Evolutionary conservation across 768 basidiomycete genomes (phyloP), one percentile per base, ranked within the genome.

Genomic region (Albatrellus ellisii): DNA sequence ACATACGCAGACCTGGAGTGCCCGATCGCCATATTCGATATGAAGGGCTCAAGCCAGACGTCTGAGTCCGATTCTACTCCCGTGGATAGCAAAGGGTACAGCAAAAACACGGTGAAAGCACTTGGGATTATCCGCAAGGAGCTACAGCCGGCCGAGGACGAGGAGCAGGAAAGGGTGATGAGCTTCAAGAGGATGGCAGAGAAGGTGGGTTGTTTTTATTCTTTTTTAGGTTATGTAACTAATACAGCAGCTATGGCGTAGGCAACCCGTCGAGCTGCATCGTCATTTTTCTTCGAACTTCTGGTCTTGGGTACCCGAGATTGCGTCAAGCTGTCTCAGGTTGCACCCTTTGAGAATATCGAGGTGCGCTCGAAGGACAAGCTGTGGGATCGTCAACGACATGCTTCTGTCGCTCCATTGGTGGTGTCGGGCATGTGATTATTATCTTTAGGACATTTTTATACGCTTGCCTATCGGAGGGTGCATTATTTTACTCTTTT

Each of bases 281-380:
- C 94, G 1, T 79, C 89, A 2, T 97, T 99, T 68, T 99, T 99
- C 70, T 99, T 99, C 57, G 95, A 99, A 60, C 62, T 97, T 26
- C 78, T 99, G 22, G 89, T 98, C 1, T 75, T 99, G 1, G 81
- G 89, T 8, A 97, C 94, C 4, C 79, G 87, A 26, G 92, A 97
- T 58, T 90, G 85, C 56, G 66, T 99, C 51, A 77, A 83, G 52
- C 61, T 99, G 33, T 62, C 75, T 6, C 95, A 99, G 58, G 53
- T 57, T 4, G 66, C 65, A 6, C 66, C 88, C 0, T 95, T 88
- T 54, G 83, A 79, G 47, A 89, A 94, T 59, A 95, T 98, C 44
- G 73, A 83, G 53, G 67, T 97, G 25, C 63, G 69, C 8, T 79
- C 77, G 21, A 94, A 90, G 62, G 73, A 78, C 49, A 87, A 73